Evolutionary conservation across 257 asterid species (phyloP).

Genomic region (Leptodermis oblonga): DNA sequence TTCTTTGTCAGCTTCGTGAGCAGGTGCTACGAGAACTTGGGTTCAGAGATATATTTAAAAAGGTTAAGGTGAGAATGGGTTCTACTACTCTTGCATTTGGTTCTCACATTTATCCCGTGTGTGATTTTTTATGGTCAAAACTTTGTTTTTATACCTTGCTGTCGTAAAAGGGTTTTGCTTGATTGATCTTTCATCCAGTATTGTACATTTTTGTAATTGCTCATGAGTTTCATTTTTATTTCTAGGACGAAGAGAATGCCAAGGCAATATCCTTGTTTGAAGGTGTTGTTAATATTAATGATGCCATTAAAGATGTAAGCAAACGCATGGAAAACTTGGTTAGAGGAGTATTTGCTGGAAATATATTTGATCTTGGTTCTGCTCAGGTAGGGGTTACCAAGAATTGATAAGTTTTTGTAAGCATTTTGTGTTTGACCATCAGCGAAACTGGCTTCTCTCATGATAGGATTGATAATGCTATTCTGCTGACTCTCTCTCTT

Average conservation of each 20-base stretch:
- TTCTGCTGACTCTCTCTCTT: background rate
- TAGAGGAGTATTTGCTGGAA: conserved; percentile 95
- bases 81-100: background rate
- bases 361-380: conserved; percentile 97
- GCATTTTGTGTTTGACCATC: background rate
- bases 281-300: conserved; percentile 68
- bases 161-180: background rate
- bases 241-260: conserved; percentile 87
- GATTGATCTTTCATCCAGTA: background rate
- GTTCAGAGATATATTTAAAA: conserved; percentile 82
- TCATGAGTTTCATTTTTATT: background rate
- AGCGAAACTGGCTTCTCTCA: background rate
- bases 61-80: conserved; percentile 60
- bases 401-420: too few species aligned
- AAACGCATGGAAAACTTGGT: conserved; percentile 72
- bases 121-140: background rate
- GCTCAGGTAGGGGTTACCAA: conserved; percentile 70
- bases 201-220: background rate
- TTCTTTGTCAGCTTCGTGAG: conserved; percentile 90
- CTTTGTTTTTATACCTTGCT: background rate
- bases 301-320: conserved; percentile 61
- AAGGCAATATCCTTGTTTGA: conserved; percentile 83
- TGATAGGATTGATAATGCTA: background rate
- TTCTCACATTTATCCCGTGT: background rate
- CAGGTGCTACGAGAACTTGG: conserved; percentile 90